Base-by-base conservation (phyloP, 805 yeast genomes). In the Metschnikowia cubensis region DNA sequence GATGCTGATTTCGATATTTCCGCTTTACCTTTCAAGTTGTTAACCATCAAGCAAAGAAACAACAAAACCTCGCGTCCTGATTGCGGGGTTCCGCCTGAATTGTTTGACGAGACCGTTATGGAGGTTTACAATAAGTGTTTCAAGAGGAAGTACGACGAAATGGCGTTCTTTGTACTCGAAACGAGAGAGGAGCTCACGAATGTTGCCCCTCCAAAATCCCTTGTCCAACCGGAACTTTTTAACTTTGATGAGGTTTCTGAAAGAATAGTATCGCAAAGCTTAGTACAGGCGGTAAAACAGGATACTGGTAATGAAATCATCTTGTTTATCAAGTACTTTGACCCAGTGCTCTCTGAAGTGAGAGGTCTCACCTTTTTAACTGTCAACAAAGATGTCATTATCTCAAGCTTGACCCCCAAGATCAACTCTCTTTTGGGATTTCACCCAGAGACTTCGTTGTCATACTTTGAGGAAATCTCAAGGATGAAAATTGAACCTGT, bases 21-120 rank as follows among this genome's bases (percentile, higher is more conserved):
- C 5, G 25, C 45, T n/a, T 51, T 46, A 15, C 72, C 73, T 0
- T 75, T 85, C 40, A 73, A 85, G 49, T 77, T 87, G 53, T 82
- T 94, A 83, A 68, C 77, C 20, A 74, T 88, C 70, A 79, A 77
- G 13, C 81, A 79, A 58, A 76, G 96, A 44, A 80, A 83, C 55
- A 88, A 89, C 64, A 79, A 77, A 53, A 87, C 97, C 0, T 67
- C 79, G 44, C 76, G 97, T 56, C 80, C 89, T 1, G 84, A 80
- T 50, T 52, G 55, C 10, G 62, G 55, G 44, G 62, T 70, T n/a
- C 60, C 63, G 36, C 61, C 51, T 43, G 66, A 58, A 45, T 48
- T 59, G 20, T 61, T 65, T 35, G 67, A 71, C 13, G 43, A 68
- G 8, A 71, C 83, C 0, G 69, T 87, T 18, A 83, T 77, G 35